These are phyloP conservation scores for Penicillium sp. DNA, from an alignment of 2,329 filamentous ascomycete species.

Conservation along the genomic window DNA sequence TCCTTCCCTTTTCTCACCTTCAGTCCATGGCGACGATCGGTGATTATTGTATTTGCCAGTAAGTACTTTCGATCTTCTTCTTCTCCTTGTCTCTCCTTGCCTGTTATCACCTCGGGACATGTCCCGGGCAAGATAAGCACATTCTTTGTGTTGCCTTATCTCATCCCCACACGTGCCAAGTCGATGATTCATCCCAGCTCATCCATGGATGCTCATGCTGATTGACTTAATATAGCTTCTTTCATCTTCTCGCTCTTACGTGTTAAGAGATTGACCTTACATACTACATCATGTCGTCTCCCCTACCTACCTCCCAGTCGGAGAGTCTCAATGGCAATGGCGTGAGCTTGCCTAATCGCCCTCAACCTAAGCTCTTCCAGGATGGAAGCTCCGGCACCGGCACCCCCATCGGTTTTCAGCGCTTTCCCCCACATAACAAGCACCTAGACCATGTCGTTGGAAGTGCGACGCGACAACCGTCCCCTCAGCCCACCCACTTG, in stretches of 20 bases:
- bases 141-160: conserved; percentile 9
- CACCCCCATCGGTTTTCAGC: conserved; percentile 38
- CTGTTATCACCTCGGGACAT: conserved; percentile 7
- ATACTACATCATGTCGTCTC: conserved; percentile 26
- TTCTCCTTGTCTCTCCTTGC: conserved; percentile 8
- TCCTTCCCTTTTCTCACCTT: not conserved
- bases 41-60: conserved; percentile 8
- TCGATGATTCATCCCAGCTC: conserved; percentile 7
- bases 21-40: conserved; percentile 21
- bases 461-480: conserved; percentile 58
- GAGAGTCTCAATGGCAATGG: conserved; percentile 26
- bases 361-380: conserved; percentile 27
- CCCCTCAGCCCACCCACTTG: conserved; percentile 80
- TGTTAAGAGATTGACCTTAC: conserved; percentile 13
- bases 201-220: conserved; percentile 2
- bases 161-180: conserved; percentile 3
- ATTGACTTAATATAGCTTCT: conserved; percentile 9
- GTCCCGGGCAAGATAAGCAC: conserved; percentile 11
- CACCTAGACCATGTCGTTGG: conserved; percentile 49
- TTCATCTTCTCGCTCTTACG: conserved; percentile 10
- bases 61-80: not conserved
- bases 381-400: conserved; percentile 33
- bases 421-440: conserved; percentile 45
- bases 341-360: conserved; percentile 20
- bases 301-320: conserved; percentile 22